These are phyloP conservation scores for Saturnispora quitensis DNA, from an alignment of 805 yeast genomes.

Conservation along the genomic window DNA sequence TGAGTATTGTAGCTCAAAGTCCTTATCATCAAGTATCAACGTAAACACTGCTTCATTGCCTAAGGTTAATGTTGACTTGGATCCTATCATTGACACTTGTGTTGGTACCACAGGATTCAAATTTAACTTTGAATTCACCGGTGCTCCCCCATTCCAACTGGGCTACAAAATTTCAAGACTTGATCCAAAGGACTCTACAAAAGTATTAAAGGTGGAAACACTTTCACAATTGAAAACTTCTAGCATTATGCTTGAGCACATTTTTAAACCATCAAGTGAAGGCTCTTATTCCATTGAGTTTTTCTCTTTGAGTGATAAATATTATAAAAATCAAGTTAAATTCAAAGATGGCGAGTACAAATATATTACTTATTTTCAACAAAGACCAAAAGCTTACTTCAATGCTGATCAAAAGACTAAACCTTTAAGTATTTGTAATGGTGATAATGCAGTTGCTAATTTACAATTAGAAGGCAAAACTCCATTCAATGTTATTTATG, in stretches of 20 bases:
- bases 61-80: constrained; percentile 37
- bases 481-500: constrained; percentile 68
- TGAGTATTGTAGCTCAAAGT: constrained; percentile 56
- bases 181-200: constrained; percentile 27
- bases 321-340: constrained; percentile 33
- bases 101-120: constrained; percentile 81
- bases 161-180: constrained; percentile 52
- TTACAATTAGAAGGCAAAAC: constrained; percentile 66
- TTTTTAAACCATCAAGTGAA: constrained; percentile 68
- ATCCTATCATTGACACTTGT: constrained; percentile 73
- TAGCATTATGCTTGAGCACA: constrained; percentile 32
- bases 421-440: constrained; percentile 24
- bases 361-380: constrained; percentile 63
- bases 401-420: constrained; percentile 15
- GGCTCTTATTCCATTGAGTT: constrained; percentile 77
- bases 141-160: constrained; percentile 75
- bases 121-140: constrained; percentile 62
- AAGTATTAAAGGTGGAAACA: constrained; percentile 18
- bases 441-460: constrained; percentile 34
- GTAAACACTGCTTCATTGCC: constrained; percentile 36
- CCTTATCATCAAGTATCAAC: constrained; percentile 46
- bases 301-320: constrained; percentile 51
- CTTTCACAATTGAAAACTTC: constrained; percentile 27
- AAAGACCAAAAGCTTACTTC: constrained; percentile 49
- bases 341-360: constrained; percentile 36